Conservation (phyloP, 257 asterid species). For the Eustoma russellianum region DNA sequence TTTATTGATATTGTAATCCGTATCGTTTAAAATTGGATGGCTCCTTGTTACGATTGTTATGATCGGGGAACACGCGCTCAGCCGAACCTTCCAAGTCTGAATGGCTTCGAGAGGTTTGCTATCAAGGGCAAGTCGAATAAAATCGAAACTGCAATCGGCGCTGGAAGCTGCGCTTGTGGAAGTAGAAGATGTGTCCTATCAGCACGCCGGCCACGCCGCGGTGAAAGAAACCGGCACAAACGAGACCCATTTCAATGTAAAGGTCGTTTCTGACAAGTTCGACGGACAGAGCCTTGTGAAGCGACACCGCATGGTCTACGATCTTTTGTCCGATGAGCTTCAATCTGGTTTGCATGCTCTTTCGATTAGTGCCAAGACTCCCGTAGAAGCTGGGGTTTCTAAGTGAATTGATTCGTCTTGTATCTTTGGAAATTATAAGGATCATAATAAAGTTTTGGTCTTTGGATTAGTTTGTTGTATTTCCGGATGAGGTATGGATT, state of each 20-base stretch:
- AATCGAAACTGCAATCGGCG: constrained; percentile 63
- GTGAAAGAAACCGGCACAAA: constrained; percentile 46
- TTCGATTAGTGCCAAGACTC: constrained; percentile 77
- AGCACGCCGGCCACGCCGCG: constrained; percentile 94
- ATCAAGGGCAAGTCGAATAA: constrained; percentile 62
- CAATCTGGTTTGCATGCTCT: constrained; percentile 83
- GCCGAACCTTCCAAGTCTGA: no score
- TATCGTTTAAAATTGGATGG: no score
- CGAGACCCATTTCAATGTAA: constrained; percentile 84
- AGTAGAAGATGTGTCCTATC: constrained; percentile 83
- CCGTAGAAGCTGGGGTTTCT: constrained; percentile 48
- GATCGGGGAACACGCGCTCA: no score
- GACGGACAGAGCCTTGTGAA: constrained; percentile 72
- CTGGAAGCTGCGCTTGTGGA: constrained; percentile 56
- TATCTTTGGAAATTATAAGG: not conserved
- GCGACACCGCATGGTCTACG: constrained; percentile 85
- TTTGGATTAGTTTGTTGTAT: not conserved
- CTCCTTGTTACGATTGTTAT: no score
- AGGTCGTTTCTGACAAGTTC: constrained; percentile 53
- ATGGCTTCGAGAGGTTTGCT: constrained; percentile 63
- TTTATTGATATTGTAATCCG: no score
- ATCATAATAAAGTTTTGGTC: not conserved
- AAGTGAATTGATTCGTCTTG: not conserved
- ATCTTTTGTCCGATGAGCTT: constrained; percentile 78
- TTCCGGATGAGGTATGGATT: not conserved